phyloP scores from a whole-genome alignment of 2,329 filamentous ascomycete species.

The Verticillium isaacii region DNA sequence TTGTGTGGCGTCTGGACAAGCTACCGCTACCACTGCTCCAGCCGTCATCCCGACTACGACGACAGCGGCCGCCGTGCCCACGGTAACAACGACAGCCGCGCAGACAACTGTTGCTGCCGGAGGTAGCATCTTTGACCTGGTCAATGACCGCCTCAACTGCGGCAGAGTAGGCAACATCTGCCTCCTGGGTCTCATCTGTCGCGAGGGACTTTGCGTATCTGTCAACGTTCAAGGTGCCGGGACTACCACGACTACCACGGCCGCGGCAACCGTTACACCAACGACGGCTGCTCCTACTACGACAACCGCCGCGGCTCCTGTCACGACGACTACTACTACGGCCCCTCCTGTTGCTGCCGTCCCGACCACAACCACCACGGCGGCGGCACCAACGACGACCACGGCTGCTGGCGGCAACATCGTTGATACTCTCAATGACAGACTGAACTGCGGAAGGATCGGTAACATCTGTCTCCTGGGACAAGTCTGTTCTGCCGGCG shows the following conservation, averaged over 20 bases:
- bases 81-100: neutral
- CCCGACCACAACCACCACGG: neutral
- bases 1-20: neutral
- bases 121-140: neutral
- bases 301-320: neutral
- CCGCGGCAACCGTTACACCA: neutral
- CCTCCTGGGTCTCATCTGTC: neutral
- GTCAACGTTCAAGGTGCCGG: neutral
- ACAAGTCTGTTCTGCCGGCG: neutral
- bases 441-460: neutral
- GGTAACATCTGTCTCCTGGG: neutral
- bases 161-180: neutral
- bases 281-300: neutral
- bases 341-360: neutral
- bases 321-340: neutral
- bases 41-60: neutral
- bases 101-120: neutral
- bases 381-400: neutral
- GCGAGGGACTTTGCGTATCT: neutral
- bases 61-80: neutral
- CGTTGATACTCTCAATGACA: neutral
- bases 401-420: neutral
- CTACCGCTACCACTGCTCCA: neutral
- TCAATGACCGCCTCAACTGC: neutral
- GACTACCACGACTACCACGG: neutral